Conservation (phyloP, 202 grass and related monocot species). For the Dendrocalamus latiflorus region DNA sequence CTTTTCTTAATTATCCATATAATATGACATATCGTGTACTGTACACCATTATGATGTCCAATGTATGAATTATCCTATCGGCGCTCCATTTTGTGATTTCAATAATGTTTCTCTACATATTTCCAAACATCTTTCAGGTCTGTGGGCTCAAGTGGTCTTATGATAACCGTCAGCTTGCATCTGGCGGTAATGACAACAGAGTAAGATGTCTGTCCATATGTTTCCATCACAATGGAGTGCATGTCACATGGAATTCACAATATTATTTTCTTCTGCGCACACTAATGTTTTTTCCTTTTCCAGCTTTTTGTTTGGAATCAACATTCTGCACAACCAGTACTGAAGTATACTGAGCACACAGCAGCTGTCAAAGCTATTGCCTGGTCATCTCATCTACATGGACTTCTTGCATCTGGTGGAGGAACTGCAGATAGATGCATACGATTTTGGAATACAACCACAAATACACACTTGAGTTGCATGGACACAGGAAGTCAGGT, state of each 20-base stretch:
- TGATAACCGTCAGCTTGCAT: constrained; percentile 89
- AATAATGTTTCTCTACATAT: neutral
- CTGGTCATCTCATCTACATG: constrained; percentile 95
- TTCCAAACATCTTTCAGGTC: constrained; percentile 44
- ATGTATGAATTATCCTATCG: neutral
- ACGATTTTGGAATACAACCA: constrained; percentile 93
- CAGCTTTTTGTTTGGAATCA: constrained; percentile 99
- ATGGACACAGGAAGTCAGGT: constrained; percentile 99
- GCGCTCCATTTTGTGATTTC: neutral
- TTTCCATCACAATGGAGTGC: constrained; percentile 5
- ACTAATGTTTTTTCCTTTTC: neutral
- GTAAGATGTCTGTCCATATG: constrained; percentile 46
- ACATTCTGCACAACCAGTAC: constrained; percentile 74
- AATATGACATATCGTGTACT: neutral
- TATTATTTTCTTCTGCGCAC: neutral
- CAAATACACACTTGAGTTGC: constrained; percentile 68
- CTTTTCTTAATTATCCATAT: neutral
- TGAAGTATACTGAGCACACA: constrained; percentile 91
- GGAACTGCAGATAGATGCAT: constrained; percentile 96
- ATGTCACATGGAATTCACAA: neutral
- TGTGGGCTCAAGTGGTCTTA: constrained; percentile 98
- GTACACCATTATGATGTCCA: neutral
- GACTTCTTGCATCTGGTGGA: constrained; percentile 90
- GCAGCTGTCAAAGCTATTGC: constrained; percentile 99
- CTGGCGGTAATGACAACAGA: constrained; percentile 93